A percentile compares a stretch with the other conserved stretches of the same genome.
Conservation (phyloP, 1,139 yeast species). For the Kluyveromyces sp. region DNA sequence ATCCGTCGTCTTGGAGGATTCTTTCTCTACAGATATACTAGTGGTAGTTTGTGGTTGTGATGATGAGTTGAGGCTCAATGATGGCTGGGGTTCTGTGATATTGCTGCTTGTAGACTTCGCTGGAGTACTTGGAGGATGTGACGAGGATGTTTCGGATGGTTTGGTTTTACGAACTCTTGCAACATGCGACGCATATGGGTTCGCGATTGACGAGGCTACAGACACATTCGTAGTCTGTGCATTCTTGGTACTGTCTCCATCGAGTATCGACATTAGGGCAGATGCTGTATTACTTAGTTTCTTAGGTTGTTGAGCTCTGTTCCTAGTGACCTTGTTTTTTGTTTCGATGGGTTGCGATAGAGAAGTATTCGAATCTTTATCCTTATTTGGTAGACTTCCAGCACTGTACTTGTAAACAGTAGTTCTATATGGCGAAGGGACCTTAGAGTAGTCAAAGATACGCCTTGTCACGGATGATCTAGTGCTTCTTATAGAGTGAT, state of each 20-base stretch:
- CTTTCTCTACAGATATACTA: conserved; percentile 5
- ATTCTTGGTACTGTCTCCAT: conserved; percentile 30
- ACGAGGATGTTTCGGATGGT: conserved; percentile 3
- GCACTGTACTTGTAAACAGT: conserved; percentile 29
- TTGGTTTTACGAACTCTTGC: conserved; percentile 22
- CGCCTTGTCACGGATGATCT: conserved; percentile 28
- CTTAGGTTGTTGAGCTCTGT: conserved; percentile 15
- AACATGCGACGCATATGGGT: conserved; percentile 42
- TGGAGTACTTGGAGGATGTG: conserved; percentile 1
- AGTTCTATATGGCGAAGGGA: conserved; percentile 60
- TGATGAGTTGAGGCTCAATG: background rate
- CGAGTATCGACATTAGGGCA: conserved; percentile 55
- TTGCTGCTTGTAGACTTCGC: background rate
- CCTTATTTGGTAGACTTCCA: conserved; percentile 7
- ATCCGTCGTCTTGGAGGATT: conserved; percentile 5
- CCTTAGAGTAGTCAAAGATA: conserved; percentile 53
- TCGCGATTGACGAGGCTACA: conserved; percentile 36
- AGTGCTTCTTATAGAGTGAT: conserved; percentile 15
- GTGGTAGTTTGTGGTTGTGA: conserved; percentile 5
- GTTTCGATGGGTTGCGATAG: conserved; percentile 11
- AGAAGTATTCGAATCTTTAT: background rate
- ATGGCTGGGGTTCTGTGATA: background rate
- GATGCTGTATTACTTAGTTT: conserved; percentile 58
- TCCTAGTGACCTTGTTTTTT: conserved; percentile 8
- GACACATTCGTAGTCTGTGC: conserved; percentile 5